These are phyloP conservation scores for Tuber indicum DNA, from an alignment of 495 filamentous ascomycete species.

Conservation along the genomic window DNA sequence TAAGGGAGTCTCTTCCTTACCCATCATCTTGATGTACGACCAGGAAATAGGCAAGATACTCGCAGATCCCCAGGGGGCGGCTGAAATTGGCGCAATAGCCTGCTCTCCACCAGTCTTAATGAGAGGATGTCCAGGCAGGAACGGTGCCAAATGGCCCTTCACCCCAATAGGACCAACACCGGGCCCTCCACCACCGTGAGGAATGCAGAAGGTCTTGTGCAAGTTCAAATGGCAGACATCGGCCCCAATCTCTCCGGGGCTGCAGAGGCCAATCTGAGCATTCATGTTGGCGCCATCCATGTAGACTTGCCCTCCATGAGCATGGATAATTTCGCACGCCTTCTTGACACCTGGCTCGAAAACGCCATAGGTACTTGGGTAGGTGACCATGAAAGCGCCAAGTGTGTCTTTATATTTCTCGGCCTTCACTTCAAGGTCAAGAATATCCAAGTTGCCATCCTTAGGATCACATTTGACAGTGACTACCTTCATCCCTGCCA, in stretches of 20 bases:
- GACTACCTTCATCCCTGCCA: conserved; percentile 96
- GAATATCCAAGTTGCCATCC: conserved; percentile 85
- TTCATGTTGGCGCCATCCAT: conserved; percentile 99
- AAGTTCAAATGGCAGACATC: conserved; percentile 98
- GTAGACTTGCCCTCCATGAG: conserved; percentile 89
- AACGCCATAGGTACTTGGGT: conserved; percentile 93
- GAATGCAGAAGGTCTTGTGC: conserved; percentile 99
- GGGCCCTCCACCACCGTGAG: conserved; percentile 91
- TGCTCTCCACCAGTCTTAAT: conserved; percentile 59
- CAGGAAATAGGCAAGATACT: conserved; percentile 94
- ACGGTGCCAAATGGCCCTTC: conserved; percentile 67
- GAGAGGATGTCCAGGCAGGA: conserved; percentile 69
- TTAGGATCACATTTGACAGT: conserved; percentile 84
- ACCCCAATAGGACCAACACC: conserved; percentile 96
- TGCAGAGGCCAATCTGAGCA: conserved; percentile 94
- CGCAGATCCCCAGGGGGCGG: conserved; percentile 84
- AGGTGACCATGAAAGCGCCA: conserved; percentile 96
- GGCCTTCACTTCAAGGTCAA: conserved; percentile 78
- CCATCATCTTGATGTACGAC: conserved; percentile 98
- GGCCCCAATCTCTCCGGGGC: conserved; percentile 91
- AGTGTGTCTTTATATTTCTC: conserved; percentile 79
- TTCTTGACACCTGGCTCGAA: conserved; percentile 89
- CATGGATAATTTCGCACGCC: conserved; percentile 78
- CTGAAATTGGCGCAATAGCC: conserved; percentile 66
- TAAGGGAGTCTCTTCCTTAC: conserved; percentile 36